Percentiles rank a stretch among this genome's conserved stretches.
These are phyloP conservation scores for Escovopsis weberi DNA, from an alignment of 2,329 filamentous ascomycete species.

Conservation along the genomic window DNA sequence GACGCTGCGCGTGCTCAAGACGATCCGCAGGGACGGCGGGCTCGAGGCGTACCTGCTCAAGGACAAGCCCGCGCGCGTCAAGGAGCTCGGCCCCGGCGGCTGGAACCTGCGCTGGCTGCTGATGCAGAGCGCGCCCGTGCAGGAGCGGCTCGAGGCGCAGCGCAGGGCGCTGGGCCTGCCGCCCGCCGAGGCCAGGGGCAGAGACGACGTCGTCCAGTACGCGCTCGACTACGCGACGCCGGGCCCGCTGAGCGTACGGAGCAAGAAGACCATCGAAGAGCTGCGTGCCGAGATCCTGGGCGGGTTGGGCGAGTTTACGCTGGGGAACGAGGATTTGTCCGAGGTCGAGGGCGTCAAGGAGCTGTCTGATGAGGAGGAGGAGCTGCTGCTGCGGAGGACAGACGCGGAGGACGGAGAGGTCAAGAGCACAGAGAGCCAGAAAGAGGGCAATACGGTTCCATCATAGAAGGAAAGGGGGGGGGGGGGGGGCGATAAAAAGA, in stretches of 20 bases:
- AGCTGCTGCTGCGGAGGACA: constrained; percentile 16
- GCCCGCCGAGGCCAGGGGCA: constrained; percentile 20
- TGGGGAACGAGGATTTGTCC: constrained; percentile 26
- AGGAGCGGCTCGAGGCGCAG: constrained; percentile 50
- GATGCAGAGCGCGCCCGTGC: constrained; percentile 60
- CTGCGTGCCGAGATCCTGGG: constrained; percentile 30
- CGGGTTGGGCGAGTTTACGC: constrained; percentile 32
- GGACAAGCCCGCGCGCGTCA: constrained; percentile 60
- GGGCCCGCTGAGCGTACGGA: constrained; percentile 22
- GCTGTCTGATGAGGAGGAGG: constrained; percentile 24
- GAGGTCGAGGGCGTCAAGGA: constrained; percentile 25
- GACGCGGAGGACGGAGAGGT: constrained; percentile 15
- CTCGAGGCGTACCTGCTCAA: constrained; percentile 86
- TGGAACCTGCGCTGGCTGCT: constrained; percentile 85
- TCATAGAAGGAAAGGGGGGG: background rate
- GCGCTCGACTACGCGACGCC: constrained; percentile 28
- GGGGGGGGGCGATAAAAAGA: too few species aligned
- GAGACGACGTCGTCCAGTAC: constrained; percentile 24
- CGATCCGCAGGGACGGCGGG: constrained; percentile 73
- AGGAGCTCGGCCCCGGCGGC: constrained; percentile 75
- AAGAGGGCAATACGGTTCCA: constrained; percentile 2
- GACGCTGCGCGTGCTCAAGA: constrained; percentile 53
- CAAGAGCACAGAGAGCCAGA: background rate
- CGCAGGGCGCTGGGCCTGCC: constrained; percentile 49
- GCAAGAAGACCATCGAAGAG: constrained; percentile 22